phyloP scores from a whole-genome alignment of 1,284 basidiomycete species.

The Prillingera fragicola region DNA sequence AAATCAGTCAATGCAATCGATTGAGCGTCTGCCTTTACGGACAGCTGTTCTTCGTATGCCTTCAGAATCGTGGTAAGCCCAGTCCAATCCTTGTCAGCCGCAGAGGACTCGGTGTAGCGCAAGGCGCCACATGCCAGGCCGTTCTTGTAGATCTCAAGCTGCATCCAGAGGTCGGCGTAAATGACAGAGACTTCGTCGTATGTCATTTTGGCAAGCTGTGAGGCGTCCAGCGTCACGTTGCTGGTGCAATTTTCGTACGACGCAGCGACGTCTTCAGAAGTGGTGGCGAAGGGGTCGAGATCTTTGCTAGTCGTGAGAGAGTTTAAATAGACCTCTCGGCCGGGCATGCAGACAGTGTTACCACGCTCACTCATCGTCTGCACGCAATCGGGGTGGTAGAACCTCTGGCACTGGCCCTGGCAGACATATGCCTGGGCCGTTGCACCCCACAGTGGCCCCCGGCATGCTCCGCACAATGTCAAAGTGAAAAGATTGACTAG shows the following conservation, averaged over 20 bases:
- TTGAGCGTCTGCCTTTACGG: conserved; percentile 3
- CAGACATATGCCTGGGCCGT: conserved; percentile 62
- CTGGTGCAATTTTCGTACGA: conserved; percentile 57
- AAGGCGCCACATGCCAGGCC: conserved; percentile 61
- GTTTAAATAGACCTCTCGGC: conserved; percentile 37
- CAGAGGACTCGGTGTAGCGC: conserved; percentile 38
- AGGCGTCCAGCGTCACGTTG: conserved; percentile 11
- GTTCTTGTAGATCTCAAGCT: conserved; percentile 60
- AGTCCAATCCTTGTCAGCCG: conserved; percentile 52
- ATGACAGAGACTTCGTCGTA: conserved; percentile 66
- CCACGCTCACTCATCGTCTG: conserved; percentile 33
- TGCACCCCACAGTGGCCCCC: conserved; percentile 65
- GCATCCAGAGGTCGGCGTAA: conserved; percentile 58
- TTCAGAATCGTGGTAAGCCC: conserved; percentile 57
- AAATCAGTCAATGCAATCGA: conserved; percentile 25
- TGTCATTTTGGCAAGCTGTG: conserved; percentile 51
- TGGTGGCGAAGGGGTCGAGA: conserved; percentile 54
- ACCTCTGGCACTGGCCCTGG: conserved; percentile 55
- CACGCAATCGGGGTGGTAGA: conserved; percentile 58
- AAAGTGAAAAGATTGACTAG: conserved; percentile 65
- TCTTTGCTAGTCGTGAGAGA: conserved; percentile 15
- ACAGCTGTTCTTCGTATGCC: conserved; percentile 55
- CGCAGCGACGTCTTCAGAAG: conserved; percentile 51
- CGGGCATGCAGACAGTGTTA: conserved; percentile 36
- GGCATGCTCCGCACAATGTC: conserved; percentile 62